A percentile compares a stretch with the other conserved stretches of the same genome.
Evolutionary conservation across 805 yeast genomes (phyloP).

Genomic region (Lachancea waltii): DNA sequence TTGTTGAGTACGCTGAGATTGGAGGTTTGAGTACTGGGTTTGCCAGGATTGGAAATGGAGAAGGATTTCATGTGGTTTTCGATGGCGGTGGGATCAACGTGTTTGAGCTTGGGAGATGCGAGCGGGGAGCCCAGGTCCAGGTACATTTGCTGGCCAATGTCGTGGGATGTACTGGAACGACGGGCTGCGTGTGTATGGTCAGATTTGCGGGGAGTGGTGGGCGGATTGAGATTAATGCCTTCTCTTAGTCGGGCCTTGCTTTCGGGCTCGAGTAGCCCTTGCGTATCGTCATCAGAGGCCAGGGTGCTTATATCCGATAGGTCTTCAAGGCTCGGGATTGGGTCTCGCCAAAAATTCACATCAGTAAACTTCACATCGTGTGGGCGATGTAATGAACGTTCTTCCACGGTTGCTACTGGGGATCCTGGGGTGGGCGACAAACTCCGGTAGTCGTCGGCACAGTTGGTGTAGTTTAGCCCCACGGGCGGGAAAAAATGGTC

Average conservation of each 20-base stretch:
- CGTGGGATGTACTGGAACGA: slow-evolving; percentile 8
- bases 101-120: slow-evolving; percentile 26
- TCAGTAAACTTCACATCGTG: slow-evolving; percentile 57
- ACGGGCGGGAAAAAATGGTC: slow-evolving; percentile 97
- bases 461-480: slow-evolving; percentile 16
- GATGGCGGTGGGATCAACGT: slow-evolving; percentile 13
- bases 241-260: too few relatives aligned
- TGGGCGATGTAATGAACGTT: slow-evolving; percentile 25
- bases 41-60: slow-evolving; percentile 17
- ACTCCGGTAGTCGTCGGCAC: slow-evolving; percentile 31
- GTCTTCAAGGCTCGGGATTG: slow-evolving; percentile 57
- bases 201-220: neutral
- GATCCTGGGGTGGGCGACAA: slow-evolving; percentile 31
- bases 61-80: slow-evolving; percentile 15
- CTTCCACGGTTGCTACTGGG: slow-evolving; percentile 26
- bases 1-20: slow-evolving; percentile 23
- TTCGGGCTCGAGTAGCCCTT: slow-evolving; percentile 16
- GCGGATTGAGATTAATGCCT: too few relatives aligned
- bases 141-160: slow-evolving; percentile 29
- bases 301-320: slow-evolving; percentile 44
- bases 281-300: slow-evolving; percentile 25
- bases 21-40: slow-evolving; percentile 21
- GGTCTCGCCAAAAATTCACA: slow-evolving; percentile 88
- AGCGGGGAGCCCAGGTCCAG: slow-evolving; percentile 32
- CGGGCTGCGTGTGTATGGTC: too few relatives aligned